Evolutionary conservation across 345 rosid genomes (phyloP), one percentile per base, ranked within the genome.

Genomic region (Passiflora organensis): DNA sequence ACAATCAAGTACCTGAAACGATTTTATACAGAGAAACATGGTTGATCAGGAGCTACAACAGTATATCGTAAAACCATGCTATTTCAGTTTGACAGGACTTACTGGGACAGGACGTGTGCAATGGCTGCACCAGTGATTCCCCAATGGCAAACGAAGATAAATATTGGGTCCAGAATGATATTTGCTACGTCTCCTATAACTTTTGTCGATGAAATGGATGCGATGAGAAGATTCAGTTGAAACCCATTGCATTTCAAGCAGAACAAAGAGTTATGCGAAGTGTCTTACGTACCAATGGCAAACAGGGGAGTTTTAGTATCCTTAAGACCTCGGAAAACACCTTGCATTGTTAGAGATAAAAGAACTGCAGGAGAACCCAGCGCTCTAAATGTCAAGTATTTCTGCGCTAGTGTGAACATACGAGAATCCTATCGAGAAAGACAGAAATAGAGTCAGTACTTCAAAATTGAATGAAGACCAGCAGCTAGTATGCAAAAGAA

Each of bases 41-140:
- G 5, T 28, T 28, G 34, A 28, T 2, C 8, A 8, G 34, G 8
- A 28, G 34, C 34, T 28, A 28, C 8, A 28, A 28, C 34, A 28
- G 5, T 28, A 2, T 28, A 28, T 28, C 34, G 8, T 28, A 28
- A 8, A 3, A 28, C 5, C 34, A 46, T 11, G 10, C 8, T 1
- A 19, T 41, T 28, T 4, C 55, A 48, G 43, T n/a, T 22, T 48
- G 34, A 0, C 32, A 4, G 1, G 11, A 56, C 95, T 75, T 79
- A 89, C 99, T 93, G 99, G 49, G 99, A 81, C 53, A 93, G 76
- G 62, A 88, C 94, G 51, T 93, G 99, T 0, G 99, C 91, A 62
- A 88, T 89, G 68, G 99, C 99, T 12, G 96, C 99, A 48, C 99
- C 99, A 20, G 81, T 89, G 48, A 89, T 84, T 0, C 99, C 99